Evolutionary conservation across 148 eudicot species (phyloP), one percentile per base, ranked within the genome.

Genomic region (Oxyria digyna): DNA sequence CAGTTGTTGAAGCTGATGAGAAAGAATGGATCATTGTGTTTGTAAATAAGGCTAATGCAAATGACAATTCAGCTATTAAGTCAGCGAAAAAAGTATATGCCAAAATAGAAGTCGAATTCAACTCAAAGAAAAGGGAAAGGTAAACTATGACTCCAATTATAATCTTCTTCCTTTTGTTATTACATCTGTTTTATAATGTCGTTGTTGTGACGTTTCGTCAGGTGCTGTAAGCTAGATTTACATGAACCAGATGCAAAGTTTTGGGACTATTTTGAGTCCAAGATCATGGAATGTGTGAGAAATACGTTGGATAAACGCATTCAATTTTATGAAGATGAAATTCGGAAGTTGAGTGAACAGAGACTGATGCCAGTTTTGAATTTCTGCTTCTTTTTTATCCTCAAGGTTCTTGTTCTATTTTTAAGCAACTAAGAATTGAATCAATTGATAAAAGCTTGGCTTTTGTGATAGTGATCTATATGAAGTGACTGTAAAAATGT

Each of bases 51-150:
- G 96, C 99, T 70, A 86, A 78, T 73, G 86, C 98, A 63, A 91
- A 82, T 77, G 88, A 88, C 70, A 97, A 94, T 83, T 96, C 82
- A 74, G 92, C 97, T 63, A 81, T 86, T 68, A 94, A 94, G 76
- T 86, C 88, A 91, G 92, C 97, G 27, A 94, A 90, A 75, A 94
- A 86, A 83, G 92, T 94, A 42, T 94, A 94, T 80, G 88, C 96
- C 57, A 90, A 79, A 80, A 74, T 90, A 68, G 98, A 94, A 80
- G 98, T 90, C 59, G 98, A 94, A 74, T 94, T 94, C 76, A 94
- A 91, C 84, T 86, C 98, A 48, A 94, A 90, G 82, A 94, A 94
- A 79, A 78, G 98, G 80, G 97, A 94, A 80, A 85, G 95, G 98
- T 90, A 77, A 48, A 42, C 21, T 72, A 23, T 11, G 29, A 79